Percentiles rank a stretch among this genome's conserved stretches.
These are phyloP conservation scores for Trypanosomatidae sp. DNA, from an alignment of 208 protist species.

Conservation along the genomic window DNA sequence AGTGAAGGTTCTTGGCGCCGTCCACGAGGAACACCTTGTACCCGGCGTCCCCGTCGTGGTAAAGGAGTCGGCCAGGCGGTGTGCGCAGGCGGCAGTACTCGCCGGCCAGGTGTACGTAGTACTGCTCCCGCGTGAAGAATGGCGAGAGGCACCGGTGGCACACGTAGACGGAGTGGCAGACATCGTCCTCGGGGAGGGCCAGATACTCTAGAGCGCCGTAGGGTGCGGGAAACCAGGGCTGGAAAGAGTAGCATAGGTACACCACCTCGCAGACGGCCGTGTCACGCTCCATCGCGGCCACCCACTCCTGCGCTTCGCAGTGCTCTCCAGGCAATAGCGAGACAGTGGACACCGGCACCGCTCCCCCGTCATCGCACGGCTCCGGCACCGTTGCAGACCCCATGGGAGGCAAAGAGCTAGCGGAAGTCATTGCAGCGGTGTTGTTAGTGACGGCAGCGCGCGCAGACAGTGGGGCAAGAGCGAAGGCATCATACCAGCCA, in stretches of 20 bases:
- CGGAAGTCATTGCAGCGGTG: neutral
- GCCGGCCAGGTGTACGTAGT: slow-evolving; percentile 45
- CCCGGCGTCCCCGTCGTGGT: slow-evolving; percentile 40
- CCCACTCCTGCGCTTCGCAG: slow-evolving; percentile 40
- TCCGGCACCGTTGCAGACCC: neutral
- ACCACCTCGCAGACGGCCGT: slow-evolving; percentile 58
- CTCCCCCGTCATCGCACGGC: neutral
- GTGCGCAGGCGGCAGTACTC: slow-evolving; percentile 41
- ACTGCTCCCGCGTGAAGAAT: slow-evolving; percentile 50
- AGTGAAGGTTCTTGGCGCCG: slow-evolving; percentile 70
- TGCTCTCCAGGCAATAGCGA: neutral
- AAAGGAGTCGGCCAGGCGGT: slow-evolving; percentile 54
- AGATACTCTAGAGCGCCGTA: slow-evolving; percentile 57
- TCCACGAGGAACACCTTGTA: slow-evolving; percentile 54
- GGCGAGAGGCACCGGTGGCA: slow-evolving; percentile 73
- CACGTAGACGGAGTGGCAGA: slow-evolving; percentile 66
- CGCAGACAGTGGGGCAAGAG: slow-evolving; percentile 4
- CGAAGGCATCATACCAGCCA: slow-evolving; percentile 63
- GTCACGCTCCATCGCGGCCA: slow-evolving; percentile 53
- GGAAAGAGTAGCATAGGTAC: slow-evolving; percentile 65
- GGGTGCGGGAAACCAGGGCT: slow-evolving; percentile 62
- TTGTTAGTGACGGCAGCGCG: neutral
- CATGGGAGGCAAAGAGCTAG: neutral
- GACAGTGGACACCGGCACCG: neutral
- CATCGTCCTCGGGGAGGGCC: slow-evolving; percentile 43